Conservation (phyloP, 2,329 filamentous ascomycete species). For the Aureobasidium sp. region DNA sequence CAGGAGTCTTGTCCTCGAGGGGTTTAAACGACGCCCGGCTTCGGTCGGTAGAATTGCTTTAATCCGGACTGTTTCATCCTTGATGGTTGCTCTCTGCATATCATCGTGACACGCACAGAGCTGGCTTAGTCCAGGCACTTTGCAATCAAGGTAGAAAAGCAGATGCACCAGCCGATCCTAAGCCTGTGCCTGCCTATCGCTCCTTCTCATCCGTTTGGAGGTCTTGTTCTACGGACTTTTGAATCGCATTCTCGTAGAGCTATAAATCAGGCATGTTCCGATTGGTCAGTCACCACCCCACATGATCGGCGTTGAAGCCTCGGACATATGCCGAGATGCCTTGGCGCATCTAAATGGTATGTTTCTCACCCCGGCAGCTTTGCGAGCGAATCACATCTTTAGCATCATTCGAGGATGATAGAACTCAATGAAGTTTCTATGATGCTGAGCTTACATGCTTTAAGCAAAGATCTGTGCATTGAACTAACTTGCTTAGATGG, state of each 20-base stretch:
- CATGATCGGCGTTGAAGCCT: neutral
- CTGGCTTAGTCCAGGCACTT: neutral
- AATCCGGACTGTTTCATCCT: constrained; percentile 6
- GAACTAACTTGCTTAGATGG: too few species aligned
- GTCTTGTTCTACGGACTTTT: neutral
- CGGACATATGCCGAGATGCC: neutral
- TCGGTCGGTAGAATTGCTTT: constrained; percentile 12
- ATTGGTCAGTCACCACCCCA: constrained; percentile 2
- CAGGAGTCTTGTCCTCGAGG: neutral
- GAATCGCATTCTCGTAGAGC: neutral
- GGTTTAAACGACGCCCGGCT: constrained; percentile 5
- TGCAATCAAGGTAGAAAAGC: neutral
- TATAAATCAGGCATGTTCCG: constrained; percentile 6
- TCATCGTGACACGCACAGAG: neutral
- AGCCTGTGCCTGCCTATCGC: neutral
- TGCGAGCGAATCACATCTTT: too few species aligned
- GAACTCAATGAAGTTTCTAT: too few species aligned
- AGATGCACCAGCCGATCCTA: neutral
- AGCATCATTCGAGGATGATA: too few species aligned
- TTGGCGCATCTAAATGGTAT: neutral
- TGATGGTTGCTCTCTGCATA: neutral
- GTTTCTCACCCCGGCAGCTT: too few species aligned
- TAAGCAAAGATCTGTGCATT: too few species aligned
- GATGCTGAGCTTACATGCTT: neutral
- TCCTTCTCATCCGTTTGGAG: neutral